Conservation (phyloP, 2,329 filamentous ascomycete species). For the Nothophoma quercina region DNA sequence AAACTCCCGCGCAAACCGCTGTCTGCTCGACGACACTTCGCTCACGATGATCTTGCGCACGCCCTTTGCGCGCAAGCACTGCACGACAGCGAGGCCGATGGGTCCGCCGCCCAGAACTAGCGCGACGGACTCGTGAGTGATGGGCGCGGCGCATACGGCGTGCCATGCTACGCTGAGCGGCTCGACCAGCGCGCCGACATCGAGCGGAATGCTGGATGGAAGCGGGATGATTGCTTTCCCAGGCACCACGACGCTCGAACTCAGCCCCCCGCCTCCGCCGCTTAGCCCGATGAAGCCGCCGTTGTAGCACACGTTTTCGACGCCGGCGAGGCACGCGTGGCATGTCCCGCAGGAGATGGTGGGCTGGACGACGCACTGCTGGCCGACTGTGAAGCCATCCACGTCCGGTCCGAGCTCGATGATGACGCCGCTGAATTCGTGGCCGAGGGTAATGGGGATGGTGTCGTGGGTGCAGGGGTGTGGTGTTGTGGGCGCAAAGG, state of each 20-base stretch:
- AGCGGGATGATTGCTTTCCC: slow-evolving; percentile 59
- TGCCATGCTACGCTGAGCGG: slow-evolving; percentile 72
- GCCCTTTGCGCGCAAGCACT: slow-evolving; percentile 63
- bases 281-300: slow-evolving; percentile 62
- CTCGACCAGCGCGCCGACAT: slow-evolving; percentile 67
- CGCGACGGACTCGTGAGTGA: slow-evolving; percentile 57
- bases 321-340: slow-evolving; percentile 60
- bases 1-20: slow-evolving; percentile 61
- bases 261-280: slow-evolving; percentile 64
- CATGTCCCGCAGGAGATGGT: slow-evolving; percentile 66
- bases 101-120: slow-evolving; percentile 69
- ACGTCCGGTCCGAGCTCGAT: slow-evolving; percentile 64
- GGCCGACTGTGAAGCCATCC: slow-evolving; percentile 58
- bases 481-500: slow-evolving; percentile 59
- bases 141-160: slow-evolving; percentile 60
- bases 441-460: slow-evolving; percentile 68
- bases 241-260: slow-evolving; percentile 62
- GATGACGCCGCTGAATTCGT: slow-evolving; percentile 70
- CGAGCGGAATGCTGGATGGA: slow-evolving; percentile 60
- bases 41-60: slow-evolving; percentile 65
- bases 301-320: slow-evolving; percentile 66
- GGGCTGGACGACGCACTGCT: slow-evolving; percentile 66
- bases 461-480: slow-evolving; percentile 66
- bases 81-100: slow-evolving; percentile 67
- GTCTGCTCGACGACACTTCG: slow-evolving; percentile 61